Evolutionary conservation across 192 early-diverging fungal species (phyloP), one percentile per base, ranked within the genome.

Genomic region (Entophlyctis luteolus): DNA sequence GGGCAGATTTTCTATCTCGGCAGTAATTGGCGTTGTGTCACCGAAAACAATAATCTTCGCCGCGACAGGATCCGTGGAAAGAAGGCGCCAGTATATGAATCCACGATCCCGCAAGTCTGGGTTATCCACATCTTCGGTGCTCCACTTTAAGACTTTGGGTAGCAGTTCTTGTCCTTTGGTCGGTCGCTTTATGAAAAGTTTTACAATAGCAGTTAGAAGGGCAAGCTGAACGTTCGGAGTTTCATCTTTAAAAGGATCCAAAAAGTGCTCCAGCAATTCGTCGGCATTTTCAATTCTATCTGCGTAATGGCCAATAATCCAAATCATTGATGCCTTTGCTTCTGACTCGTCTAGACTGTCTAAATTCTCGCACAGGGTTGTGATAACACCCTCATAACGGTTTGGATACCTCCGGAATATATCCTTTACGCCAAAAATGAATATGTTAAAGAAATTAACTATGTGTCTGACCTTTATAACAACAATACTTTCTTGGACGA

Each of bases 251-350:
- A 99, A 96, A 22, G 80, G 81, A 53, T 98, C 94, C 67, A 93
- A 75, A 76, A 89, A 91, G 27, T 78, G 75, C 4, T 84, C 76
- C 47, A 98, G 80, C 45, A 98, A 71, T 53, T 90, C 90, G 32
- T 79, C 74, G 0, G 90, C 89, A 74, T 95, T 94, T 29, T 87
- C 85, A 57, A 98, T 90, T 28, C 87, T 75, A 67, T 96, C 90
- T 5, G 94, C 89, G 72, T 98, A 96, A 70, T 98, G 94, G 66
- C 96, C 96, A 76, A 98, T 75, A 59, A 95, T 94, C 96, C 96
- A 98, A 68, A 95, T 88, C 56, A 96, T 71, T 1, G 93, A 88
- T 8, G 89, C 94, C 36, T 90, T 90, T 4, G 96, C 93, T 23
- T 93, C 91, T 2, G 93, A 89, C 74, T 96, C 95, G 72, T 94